Base-by-base conservation (phyloP, 2,329 filamentous ascomycete species). In the Orbilia ellipsospora region DNA sequence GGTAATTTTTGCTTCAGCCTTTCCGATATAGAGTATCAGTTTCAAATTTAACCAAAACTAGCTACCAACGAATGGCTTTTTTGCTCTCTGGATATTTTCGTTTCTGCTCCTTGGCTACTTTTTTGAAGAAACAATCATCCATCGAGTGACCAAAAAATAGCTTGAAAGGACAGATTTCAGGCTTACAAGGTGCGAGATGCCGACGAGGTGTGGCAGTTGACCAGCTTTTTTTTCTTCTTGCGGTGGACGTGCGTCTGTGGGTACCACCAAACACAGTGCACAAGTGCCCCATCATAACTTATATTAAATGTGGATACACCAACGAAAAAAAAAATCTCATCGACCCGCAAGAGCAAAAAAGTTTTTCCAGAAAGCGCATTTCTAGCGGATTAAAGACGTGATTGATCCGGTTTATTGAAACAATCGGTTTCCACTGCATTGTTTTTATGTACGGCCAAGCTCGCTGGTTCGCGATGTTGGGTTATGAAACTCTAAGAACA, bases 251-350 rank as follows among this genome's bases (percentile, higher is more conserved):
- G 65, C 56, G 66, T 69, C 59, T 69, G 60, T 59, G 67, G 67
- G 67, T 72, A 72, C 61, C 44, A 48, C 15, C 44, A 18, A 48
- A 48, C 13, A 48, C 44, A 48, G 16, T 18, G 52, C 50, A 51
- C 5, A 36, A 36, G 31, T 36, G 31, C 31, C 31, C 31, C 31
- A 36, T 36, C 5, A 36, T 36, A 36, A 10, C 31, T 36, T 68
- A 75, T 63, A 75, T 75, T 75, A 75, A 75, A 31, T 64, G 72
- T 75, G 72, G 72, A 69, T 60, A 75, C 72, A 28, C 57, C 66
- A 70, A 54, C 44, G 50, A 50, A 31, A 16, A n/a, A 18, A 5
- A 18, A 51, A 51, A 20, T 28, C 20, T 57, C 15, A 20, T 55
- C 18, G n/a, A 20, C n/a, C 48, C 36, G 59, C 64, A 31, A 18